phyloP scores from a whole-genome alignment of 345 rosid genomes.

The Gossypium mustelinum region DNA sequence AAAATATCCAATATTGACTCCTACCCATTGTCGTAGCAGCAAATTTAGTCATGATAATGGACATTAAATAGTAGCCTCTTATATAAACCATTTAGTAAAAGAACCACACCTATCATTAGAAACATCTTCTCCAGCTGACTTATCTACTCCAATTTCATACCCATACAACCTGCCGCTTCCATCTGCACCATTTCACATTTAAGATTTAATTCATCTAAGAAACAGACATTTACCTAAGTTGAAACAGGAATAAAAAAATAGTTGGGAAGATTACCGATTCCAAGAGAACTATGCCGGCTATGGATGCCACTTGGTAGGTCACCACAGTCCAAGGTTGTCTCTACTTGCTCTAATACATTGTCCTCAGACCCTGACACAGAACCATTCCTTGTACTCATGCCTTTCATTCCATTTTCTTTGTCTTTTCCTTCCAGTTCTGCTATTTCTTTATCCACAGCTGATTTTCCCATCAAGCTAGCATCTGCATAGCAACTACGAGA shows the following conservation, averaged over 20 bases:
- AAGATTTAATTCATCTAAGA: conserved; percentile 5
- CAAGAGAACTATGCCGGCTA: conserved; percentile 31
- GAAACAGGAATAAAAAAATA: neutral
- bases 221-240: neutral
- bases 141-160: conserved; percentile 33
- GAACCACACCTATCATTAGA: conserved; percentile 41
- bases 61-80: neutral
- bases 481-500: conserved; percentile 19
- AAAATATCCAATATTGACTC: neutral
- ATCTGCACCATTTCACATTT: conserved; percentile 28
- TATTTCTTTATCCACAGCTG: conserved; percentile 25
- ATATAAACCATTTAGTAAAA: neutral
- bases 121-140: conserved; percentile 35
- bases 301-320: conserved; percentile 27
- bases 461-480: conserved; percentile 26
- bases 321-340: conserved; percentile 25
- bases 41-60: neutral
- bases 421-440: conserved; percentile 28
- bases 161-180: conserved; percentile 32
- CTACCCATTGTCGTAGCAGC: neutral
- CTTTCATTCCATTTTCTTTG: conserved; percentile 30
- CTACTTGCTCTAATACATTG: conserved; percentile 33
- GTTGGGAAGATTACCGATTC: conserved; percentile 31
- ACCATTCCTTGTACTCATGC: conserved; percentile 20
- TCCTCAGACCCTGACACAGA: conserved; percentile 35